A percentile compares a stretch with the other conserved stretches of the same genome.
Evolutionary conservation across 108 stramenopile genomes (phyloP).

Genomic region (Skeletonema marinoi): DNA sequence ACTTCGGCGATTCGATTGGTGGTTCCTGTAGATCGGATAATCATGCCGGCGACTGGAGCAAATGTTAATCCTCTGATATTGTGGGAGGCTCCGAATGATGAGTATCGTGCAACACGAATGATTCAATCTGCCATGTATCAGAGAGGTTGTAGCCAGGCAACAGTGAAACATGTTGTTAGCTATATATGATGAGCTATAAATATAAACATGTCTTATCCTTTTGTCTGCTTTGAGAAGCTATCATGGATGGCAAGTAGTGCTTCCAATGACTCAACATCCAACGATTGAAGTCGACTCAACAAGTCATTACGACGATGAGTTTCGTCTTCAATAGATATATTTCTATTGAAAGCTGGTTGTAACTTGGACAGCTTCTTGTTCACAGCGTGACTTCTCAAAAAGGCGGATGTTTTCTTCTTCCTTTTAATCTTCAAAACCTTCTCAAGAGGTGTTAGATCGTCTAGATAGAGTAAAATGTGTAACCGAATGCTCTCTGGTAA

Average conservation of each 20-base stretch:
- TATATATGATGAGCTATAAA: background rate
- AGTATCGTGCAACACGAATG: background rate
- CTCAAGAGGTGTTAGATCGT: slow-evolving; percentile 65
- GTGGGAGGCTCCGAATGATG: slow-evolving; percentile 1
- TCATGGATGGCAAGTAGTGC: slow-evolving; percentile 26
- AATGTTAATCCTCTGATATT: background rate
- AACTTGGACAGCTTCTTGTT: slow-evolving; percentile 54
- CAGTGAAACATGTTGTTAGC: background rate
- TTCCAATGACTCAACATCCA: slow-evolving; percentile 38
- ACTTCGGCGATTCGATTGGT: slow-evolving; percentile 73
- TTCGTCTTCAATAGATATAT: background rate
- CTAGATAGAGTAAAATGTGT: slow-evolving; percentile 68
- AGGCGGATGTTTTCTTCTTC: slow-evolving; percentile 48
- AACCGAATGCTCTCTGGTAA: slow-evolving; percentile 73
- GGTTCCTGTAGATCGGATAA: slow-evolving; percentile 53
- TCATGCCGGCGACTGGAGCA: slow-evolving; percentile 35
- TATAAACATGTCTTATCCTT: background rate
- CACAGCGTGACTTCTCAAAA: slow-evolving; percentile 61
- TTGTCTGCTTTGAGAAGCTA: background rate
- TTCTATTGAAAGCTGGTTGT: background rate
- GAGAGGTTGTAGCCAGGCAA: background rate
- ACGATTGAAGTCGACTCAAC: slow-evolving; percentile 18
- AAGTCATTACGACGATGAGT: slow-evolving; percentile 10
- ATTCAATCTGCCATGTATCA: background rate
- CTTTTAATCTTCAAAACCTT: slow-evolving; percentile 62